These are phyloP conservation scores for Fragaria nilgerrensis DNA, from an alignment of 306 rosid species.

Conservation along the genomic window DNA sequence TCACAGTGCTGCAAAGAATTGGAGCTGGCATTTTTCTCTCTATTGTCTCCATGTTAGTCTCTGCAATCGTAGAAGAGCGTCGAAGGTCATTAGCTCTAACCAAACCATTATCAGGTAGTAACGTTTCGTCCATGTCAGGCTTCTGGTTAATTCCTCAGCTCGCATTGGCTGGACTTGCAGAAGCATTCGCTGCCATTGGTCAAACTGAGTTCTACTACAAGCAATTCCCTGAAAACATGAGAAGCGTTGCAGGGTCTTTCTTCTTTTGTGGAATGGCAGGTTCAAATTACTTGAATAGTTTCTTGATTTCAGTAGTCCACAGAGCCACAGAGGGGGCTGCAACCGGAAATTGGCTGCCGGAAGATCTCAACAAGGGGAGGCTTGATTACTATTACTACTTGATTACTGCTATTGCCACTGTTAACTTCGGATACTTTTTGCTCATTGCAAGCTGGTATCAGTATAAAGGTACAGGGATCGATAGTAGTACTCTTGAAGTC, in stretches of 20 bases:
- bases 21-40: constrained; percentile 67
- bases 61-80: constrained; percentile 51
- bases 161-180: constrained; percentile 50
- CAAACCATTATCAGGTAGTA: constrained; percentile 50
- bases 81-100: constrained; percentile 51
- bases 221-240: constrained; percentile 92
- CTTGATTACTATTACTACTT: constrained; percentile 70
- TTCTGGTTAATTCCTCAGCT: constrained; percentile 75
- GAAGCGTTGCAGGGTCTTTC: constrained; percentile 73
- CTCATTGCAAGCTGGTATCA: constrained; percentile 58
- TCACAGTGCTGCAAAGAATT: constrained; percentile 72
- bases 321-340: constrained; percentile 32
- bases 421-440: constrained; percentile 62
- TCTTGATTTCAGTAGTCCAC: constrained; percentile 55
- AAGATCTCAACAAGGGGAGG: constrained; percentile 85
- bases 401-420: constrained; percentile 43
- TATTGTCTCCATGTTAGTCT: constrained; percentile 43
- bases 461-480: constrained; percentile 43
- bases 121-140: constrained; percentile 72
- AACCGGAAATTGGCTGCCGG: constrained; percentile 68
- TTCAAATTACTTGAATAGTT: constrained; percentile 60
- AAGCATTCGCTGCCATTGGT: constrained; percentile 56
- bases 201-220: constrained; percentile 77
- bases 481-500: constrained; percentile 22
- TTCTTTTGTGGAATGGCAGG: constrained; percentile 63